Percentiles rank a stretch among this genome's conserved stretches.
Conservation (phyloP, 257 asterid genomes). For the Rhazya stricta region DNA sequence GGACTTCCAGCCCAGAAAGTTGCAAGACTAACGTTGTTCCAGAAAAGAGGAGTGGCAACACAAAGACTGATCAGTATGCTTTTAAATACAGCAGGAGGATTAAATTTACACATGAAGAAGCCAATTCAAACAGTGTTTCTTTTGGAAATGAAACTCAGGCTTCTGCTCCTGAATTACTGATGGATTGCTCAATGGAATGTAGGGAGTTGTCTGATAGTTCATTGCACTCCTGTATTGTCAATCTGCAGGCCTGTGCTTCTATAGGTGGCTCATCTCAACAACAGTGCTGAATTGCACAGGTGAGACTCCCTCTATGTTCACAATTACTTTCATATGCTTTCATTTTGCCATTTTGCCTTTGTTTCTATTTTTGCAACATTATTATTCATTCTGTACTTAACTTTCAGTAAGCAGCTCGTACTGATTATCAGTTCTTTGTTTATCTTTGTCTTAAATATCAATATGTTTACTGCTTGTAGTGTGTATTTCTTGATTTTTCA, state of each 20-base stretch:
- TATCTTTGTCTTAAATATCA: background rate
- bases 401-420: background rate
- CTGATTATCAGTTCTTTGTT: background rate
- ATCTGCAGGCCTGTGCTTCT: constrained; percentile 20
- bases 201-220: constrained; percentile 33
- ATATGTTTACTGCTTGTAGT: background rate
- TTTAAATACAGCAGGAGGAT: constrained; percentile 49
- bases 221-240: constrained; percentile 23
- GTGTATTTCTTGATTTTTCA: background rate
- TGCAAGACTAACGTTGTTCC: constrained; percentile 22
- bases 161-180: constrained; percentile 29
- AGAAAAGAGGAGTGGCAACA: constrained; percentile 26
- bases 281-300: constrained; percentile 32
- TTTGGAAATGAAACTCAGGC: constrained; percentile 20
- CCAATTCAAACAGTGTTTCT: background rate
- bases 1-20: constrained; percentile 15
- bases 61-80: constrained; percentile 30
- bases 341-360: background rate
- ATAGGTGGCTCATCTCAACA: constrained; percentile 15
- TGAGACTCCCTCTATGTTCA: constrained; percentile 11
- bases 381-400: background rate
- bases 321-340: background rate
- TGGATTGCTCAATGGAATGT: constrained; percentile 32
- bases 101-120: constrained; percentile 4
- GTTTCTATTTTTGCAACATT: background rate